phyloP scores from a whole-genome alignment of 352 stramenopile species.

The Peronospora destructor region DNA sequence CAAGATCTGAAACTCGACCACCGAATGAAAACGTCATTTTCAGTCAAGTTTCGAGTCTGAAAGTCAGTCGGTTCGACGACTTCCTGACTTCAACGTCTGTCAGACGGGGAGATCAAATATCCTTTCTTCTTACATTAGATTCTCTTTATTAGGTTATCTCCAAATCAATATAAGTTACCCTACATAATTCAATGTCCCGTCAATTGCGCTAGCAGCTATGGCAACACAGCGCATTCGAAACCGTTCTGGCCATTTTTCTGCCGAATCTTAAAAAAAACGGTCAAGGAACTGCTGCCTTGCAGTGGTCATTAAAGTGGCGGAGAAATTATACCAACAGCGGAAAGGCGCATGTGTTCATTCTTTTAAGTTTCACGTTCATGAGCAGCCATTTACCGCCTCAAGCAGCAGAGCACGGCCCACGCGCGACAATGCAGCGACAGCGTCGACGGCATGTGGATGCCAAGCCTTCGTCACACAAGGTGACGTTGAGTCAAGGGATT shows the following conservation, averaged over 20 bases:
- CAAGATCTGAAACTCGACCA: constrained; percentile 3
- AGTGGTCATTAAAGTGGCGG: constrained; percentile 1
- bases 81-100: constrained; percentile 22
- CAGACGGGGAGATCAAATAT: constrained; percentile 1
- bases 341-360: constrained; percentile 26
- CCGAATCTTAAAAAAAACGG: constrained; percentile 16
- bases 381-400: constrained; percentile 8
- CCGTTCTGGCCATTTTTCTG: constrained; percentile 22
- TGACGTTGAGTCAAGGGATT: constrained; percentile 28
- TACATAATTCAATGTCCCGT: not conserved
- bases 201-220: not conserved
- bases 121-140: not conserved
- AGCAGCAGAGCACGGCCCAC: constrained; percentile 1
- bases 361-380: constrained; percentile 21
- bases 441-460: constrained; percentile 11
- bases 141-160: not conserved
- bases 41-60: not conserved
- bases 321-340: constrained; percentile 2
- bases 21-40: constrained; percentile 8
- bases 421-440: not conserved
- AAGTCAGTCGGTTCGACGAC: constrained; percentile 13
- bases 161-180: not conserved
- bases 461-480: constrained; percentile 8
- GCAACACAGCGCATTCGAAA: not conserved
- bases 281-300: constrained; percentile 3